Evolutionary conservation across 208 protist genomes (phyloP).

Genomic region (Naegleria fowleri): DNA sequence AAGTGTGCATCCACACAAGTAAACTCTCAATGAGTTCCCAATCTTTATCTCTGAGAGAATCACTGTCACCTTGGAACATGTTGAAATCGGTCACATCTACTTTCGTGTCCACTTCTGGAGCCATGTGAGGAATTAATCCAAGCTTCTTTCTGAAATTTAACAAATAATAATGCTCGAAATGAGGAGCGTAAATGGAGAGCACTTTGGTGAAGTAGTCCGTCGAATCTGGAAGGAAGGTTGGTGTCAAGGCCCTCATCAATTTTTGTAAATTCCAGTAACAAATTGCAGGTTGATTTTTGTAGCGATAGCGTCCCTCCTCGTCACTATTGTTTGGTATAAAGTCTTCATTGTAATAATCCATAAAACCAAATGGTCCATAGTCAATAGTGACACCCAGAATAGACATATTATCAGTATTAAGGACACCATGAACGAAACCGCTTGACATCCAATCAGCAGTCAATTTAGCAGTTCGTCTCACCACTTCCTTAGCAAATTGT

Average conservation of each 20-base stretch:
- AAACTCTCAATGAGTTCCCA: neutral
- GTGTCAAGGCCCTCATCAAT: neutral
- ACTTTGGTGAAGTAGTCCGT: neutral
- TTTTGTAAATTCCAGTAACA: constrained; percentile 35
- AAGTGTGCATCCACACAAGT: neutral
- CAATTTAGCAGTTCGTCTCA: constrained; percentile 42
- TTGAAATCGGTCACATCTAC: neutral
- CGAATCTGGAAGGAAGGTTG: neutral
- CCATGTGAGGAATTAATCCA: neutral
- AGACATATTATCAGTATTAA: constrained; percentile 65
- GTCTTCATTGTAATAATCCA: constrained; percentile 47
- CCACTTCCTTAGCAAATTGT: constrained; percentile 30
- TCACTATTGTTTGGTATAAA: constrained; percentile 38
- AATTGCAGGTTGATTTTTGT: constrained; percentile 27
- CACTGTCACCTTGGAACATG: neutral
- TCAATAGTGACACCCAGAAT: constrained; percentile 59
- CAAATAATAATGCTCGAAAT: neutral
- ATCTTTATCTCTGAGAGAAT: neutral
- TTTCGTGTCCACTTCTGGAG: neutral
- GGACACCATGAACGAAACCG: constrained; percentile 56
- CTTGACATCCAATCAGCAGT: constrained; percentile 49
- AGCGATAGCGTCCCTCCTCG: constrained; percentile 28
- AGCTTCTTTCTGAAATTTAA: neutral
- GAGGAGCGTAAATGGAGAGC: neutral
- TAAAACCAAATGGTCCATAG: constrained; percentile 62